Conservation (phyloP, 306 rosid genomes). For the Alnus glutinosa region DNA sequence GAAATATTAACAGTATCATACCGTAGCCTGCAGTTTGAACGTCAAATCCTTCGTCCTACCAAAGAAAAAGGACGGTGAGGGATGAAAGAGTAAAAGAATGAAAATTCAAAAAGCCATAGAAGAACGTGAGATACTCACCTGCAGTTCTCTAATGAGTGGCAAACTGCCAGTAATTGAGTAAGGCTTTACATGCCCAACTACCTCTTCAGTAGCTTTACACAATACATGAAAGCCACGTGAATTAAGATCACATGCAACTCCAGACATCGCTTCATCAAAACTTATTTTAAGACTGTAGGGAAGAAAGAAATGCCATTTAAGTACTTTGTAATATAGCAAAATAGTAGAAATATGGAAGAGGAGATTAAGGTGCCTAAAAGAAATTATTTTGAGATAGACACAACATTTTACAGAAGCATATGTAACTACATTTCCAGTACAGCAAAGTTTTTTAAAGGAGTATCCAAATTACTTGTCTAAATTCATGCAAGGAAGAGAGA, state of each 20-base stretch:
- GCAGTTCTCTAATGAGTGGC: constrained; percentile 91
- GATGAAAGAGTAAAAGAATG: constrained; percentile 9
- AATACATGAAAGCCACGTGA: constrained; percentile 81
- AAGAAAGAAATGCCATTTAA: constrained; percentile 6
- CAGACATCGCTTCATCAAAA: constrained; percentile 67
- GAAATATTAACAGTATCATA: constrained; percentile 34
- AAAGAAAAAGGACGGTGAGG: constrained; percentile 16
- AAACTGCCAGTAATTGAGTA: constrained; percentile 89
- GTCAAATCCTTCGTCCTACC: constrained; percentile 86
- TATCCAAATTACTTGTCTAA: constrained; percentile 12
- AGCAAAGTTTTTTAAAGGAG: constrained; percentile 3
- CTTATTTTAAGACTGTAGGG: constrained; percentile 64
- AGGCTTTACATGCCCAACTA: constrained; percentile 87
- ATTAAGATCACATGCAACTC: constrained; percentile 87
- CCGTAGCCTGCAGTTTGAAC: constrained; percentile 92
- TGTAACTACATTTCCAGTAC: constrained; percentile 8
- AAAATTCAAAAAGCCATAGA: constrained; percentile 4
- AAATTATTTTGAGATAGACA: neutral
- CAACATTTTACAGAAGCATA: neutral
- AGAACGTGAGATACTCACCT: constrained; percentile 45
- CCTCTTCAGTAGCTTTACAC: constrained; percentile 92
- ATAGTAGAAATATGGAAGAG: neutral
- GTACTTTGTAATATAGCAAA: neutral
- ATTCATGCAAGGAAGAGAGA: constrained; percentile 8
- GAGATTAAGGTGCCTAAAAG: neutral